phyloP scores from a whole-genome alignment of 2,329 filamentous ascomycete species.

The Stylonectria norvegica region DNA sequence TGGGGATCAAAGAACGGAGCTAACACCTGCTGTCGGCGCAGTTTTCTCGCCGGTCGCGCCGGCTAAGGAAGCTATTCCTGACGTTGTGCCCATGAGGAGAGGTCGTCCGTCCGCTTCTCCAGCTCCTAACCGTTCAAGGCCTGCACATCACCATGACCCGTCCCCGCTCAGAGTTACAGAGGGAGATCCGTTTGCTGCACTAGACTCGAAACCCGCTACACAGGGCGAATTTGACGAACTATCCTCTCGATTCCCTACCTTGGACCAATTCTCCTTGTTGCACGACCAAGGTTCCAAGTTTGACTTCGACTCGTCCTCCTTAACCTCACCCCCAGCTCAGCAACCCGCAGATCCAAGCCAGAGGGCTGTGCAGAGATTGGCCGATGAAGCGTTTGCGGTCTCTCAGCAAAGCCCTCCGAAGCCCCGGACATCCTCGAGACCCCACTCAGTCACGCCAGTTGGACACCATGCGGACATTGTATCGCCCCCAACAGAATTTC shows the following conservation, averaged over 20 bases:
- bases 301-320: constrained; percentile 66
- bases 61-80: constrained; percentile 71
- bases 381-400: constrained; percentile 76
- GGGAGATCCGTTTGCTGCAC: constrained; percentile 83
- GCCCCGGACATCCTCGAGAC: constrained; percentile 20
- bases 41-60: constrained; percentile 74
- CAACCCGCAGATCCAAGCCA: constrained; percentile 51
- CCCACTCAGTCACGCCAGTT: constrained; percentile 32
- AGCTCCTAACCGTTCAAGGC: constrained; percentile 19
- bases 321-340: constrained; percentile 47
- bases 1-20: constrained; percentile 48
- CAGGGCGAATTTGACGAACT: constrained; percentile 68
- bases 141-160: constrained; percentile 52
- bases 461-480: constrained; percentile 19
- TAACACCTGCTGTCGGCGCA: constrained; percentile 68
- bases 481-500: constrained; percentile 26
- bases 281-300: constrained; percentile 83
- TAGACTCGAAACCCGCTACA: constrained; percentile 60
- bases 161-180: constrained; percentile 62
- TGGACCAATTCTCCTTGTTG: constrained; percentile 89
- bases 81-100: constrained; percentile 90
- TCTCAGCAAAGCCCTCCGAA: constrained; percentile 27
- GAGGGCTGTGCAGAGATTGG: constrained; percentile 70
- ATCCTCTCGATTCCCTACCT: constrained; percentile 78
- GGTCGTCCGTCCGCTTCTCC: constrained; percentile 58